phyloP scores from a whole-genome alignment of 2,329 filamentous ascomycete genomes.

The Monilinia fructigena region DNA sequence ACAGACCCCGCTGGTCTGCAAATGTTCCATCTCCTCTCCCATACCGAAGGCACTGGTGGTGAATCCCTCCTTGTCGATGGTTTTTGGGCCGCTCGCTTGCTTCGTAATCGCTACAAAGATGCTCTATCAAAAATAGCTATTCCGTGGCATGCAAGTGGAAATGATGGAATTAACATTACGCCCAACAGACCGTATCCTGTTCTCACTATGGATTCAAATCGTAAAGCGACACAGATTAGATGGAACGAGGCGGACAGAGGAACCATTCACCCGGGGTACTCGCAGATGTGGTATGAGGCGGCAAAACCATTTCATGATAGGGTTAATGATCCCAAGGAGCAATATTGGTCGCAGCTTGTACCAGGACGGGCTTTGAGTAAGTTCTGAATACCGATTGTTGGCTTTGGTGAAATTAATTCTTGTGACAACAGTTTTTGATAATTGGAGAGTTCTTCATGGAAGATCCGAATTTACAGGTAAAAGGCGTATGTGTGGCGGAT shows the following conservation, averaged over 20 bases:
- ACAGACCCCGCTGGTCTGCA: constrained; percentile 88
- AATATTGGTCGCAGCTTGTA: constrained; percentile 78
- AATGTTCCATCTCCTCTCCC: constrained; percentile 86
- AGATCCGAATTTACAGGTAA: constrained; percentile 78
- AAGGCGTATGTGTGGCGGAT: constrained; percentile 85
- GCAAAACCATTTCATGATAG: constrained; percentile 72
- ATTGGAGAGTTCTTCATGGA: constrained; percentile 92
- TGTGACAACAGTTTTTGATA: constrained; percentile 73
- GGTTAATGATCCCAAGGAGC: constrained; percentile 60
- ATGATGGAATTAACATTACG: constrained; percentile 76
- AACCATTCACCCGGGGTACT: constrained; percentile 42
- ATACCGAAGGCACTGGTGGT: constrained; percentile 68
- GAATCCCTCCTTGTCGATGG: constrained; percentile 82
- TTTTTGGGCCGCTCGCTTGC: constrained; percentile 65
- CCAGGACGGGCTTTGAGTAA: constrained; percentile 76
- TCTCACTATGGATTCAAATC: constrained; percentile 44
- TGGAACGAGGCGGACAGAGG: constrained; percentile 95
- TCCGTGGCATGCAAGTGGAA: constrained; percentile 82
- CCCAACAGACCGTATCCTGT: constrained; percentile 71
- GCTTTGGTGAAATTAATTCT: not conserved
- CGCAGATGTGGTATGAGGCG: constrained; percentile 69
- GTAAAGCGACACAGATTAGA: constrained; percentile 59
- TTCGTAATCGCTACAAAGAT: constrained; percentile 56
- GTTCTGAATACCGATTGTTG: constrained; percentile 38
- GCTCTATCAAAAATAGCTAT: constrained; percentile 58